phyloP scores from a whole-genome alignment of 768 basidiomycete species.

The Mycena galopus region DNA sequence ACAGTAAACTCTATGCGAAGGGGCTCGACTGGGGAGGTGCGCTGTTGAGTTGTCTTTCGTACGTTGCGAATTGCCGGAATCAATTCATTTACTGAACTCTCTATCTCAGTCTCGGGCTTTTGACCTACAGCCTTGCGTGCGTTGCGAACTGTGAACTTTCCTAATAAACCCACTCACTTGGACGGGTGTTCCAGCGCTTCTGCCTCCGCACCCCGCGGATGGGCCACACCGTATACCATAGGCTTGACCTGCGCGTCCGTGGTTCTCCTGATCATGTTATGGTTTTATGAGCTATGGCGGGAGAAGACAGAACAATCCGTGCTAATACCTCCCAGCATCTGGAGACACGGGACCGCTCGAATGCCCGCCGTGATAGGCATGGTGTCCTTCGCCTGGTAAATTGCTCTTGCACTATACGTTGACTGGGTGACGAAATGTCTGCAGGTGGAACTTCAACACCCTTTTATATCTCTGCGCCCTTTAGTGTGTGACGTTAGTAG shows the following conservation, averaged over 20 bases:
- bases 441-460: neutral
- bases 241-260: slow-evolving; percentile 14
- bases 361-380: slow-evolving; percentile 43
- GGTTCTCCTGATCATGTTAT: neutral
- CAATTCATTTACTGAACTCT: no score
- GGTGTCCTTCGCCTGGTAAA: slow-evolving; percentile 30
- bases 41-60: no score
- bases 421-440: neutral
- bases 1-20: slow-evolving; percentile 36
- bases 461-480: neutral
- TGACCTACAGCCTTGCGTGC: slow-evolving; percentile 46
- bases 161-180: neutral
- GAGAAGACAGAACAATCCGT: slow-evolving; percentile 35
- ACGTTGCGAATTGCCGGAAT: no score
- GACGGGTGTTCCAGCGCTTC: slow-evolving; percentile 40
- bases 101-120: slow-evolving; percentile 44
- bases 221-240: slow-evolving; percentile 45
- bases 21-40: slow-evolving; percentile 49
- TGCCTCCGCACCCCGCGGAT: slow-evolving; percentile 38
- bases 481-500: neutral
- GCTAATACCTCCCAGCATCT: slow-evolving; percentile 44
- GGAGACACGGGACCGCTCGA: slow-evolving; percentile 42
- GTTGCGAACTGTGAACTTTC: slow-evolving; percentile 11
- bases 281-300: slow-evolving; percentile 6
- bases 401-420: neutral